These are phyloP conservation scores for Agaricus subrufescens DNA, from an alignment of 768 basidiomycete species.

Conservation along the genomic window DNA sequence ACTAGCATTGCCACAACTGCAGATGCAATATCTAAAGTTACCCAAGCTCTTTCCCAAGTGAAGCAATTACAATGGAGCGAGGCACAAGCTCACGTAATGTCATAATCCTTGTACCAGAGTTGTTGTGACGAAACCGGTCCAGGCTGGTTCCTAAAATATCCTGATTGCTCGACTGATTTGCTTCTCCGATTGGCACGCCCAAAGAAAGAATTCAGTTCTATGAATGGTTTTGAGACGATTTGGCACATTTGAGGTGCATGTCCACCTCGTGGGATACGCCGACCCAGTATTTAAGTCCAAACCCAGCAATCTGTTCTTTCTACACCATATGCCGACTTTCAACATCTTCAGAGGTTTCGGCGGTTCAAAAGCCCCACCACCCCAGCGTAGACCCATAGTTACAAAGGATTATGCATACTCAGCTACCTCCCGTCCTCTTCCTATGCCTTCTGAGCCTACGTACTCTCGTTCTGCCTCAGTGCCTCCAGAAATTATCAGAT, in stretches of 20 bases:
- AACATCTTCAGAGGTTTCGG: slow-evolving; percentile 21
- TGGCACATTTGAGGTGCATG: slow-evolving; percentile 13
- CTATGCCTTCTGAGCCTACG: not conserved
- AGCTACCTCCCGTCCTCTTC: not conserved
- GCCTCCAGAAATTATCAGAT: slow-evolving; percentile 9
- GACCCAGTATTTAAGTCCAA: not conserved
- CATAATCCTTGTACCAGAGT: not conserved
- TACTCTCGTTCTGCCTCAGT: slow-evolving; percentile 3
- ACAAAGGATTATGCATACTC: slow-evolving; percentile 9
- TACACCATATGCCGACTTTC: slow-evolving; percentile 19
- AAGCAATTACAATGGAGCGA: slow-evolving; percentile 51
- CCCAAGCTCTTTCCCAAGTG: slow-evolving; percentile 56
- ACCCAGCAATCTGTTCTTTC: not conserved
- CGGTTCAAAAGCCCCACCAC: not conserved
- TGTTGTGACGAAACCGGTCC: not conserved
- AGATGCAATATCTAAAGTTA: slow-evolving; percentile 66
- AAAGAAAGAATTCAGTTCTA: not conserved
- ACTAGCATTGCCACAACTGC: slow-evolving; percentile 50
- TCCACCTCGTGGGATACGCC: slow-evolving; percentile 10
- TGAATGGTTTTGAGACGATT: not conserved
- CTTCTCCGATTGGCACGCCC: not conserved
- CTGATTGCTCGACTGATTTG: not conserved
- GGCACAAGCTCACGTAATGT: slow-evolving; percentile 17
- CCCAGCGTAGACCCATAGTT: not conserved
- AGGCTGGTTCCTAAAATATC: not conserved